phyloP scores from a whole-genome alignment of 2,329 filamentous ascomycete genomes.

The Microdochium nivale region DNA sequence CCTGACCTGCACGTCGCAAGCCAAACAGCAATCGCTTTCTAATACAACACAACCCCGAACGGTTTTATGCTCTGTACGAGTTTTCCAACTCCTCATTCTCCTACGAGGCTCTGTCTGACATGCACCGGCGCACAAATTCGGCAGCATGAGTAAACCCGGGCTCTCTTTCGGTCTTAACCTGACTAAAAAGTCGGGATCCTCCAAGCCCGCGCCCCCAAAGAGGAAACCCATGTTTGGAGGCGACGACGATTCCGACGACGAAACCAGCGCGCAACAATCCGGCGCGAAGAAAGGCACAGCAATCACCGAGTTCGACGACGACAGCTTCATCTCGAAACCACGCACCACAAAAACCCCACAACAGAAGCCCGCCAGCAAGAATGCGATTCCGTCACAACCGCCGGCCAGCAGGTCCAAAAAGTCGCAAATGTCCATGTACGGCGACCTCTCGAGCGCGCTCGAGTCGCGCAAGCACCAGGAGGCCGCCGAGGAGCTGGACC shows the following conservation, averaged over 20 bases:
- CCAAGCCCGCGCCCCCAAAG: slow-evolving; percentile 40
- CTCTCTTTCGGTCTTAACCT: slow-evolving; percentile 52
- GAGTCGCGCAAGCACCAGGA: slow-evolving; percentile 55
- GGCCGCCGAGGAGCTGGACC: slow-evolving; percentile 58
- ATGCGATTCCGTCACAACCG: slow-evolving; percentile 24
- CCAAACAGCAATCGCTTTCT: too few relatives aligned
- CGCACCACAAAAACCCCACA: slow-evolving; percentile 18
- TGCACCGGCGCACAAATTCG: background rate
- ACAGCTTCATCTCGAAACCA: slow-evolving; percentile 21
- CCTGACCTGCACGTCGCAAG: too few relatives aligned
- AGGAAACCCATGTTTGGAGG: slow-evolving; percentile 51
- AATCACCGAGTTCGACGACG: slow-evolving; percentile 53
- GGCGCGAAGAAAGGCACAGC: slow-evolving; percentile 35
- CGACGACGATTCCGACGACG: slow-evolving; percentile 48
- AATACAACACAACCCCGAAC: too few relatives aligned
- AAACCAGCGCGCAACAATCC: slow-evolving; percentile 16
- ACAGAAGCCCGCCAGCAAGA: slow-evolving; percentile 18
- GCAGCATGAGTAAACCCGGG: slow-evolving; percentile 21
- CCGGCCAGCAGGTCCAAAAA: slow-evolving; percentile 36
- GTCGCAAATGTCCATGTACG: slow-evolving; percentile 38
- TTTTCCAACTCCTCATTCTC: too few relatives aligned
- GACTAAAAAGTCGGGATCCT: slow-evolving; percentile 44
- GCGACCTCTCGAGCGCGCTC: slow-evolving; percentile 58
- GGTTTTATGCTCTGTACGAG: too few relatives aligned
- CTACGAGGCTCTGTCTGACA: background rate